These are phyloP conservation scores for Lactifluus rugatus DNA, from an alignment of 768 basidiomycete species.

Conservation along the genomic window DNA sequence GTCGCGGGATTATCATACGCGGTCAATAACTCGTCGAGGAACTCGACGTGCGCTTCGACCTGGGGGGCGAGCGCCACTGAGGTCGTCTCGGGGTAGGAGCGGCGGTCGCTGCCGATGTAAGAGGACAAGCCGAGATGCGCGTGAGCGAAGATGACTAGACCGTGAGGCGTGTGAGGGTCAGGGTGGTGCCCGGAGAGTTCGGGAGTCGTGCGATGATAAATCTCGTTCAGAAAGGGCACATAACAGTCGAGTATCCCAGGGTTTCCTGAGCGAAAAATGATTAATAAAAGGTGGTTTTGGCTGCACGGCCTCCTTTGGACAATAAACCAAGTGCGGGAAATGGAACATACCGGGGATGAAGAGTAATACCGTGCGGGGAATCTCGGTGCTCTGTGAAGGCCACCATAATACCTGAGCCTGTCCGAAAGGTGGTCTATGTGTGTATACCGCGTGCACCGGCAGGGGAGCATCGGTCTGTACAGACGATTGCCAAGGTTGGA, in stretches of 20 bases:
- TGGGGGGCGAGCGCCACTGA: conserved; percentile 8
- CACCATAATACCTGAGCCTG: conserved; percentile 47
- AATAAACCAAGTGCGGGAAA: neutral
- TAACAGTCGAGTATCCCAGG: conserved; percentile 63
- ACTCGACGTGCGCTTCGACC: conserved; percentile 5
- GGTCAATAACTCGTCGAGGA: conserved; percentile 63
- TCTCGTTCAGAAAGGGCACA: conserved; percentile 45
- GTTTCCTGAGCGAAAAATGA: conserved; percentile 32
- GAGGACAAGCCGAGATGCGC: conserved; percentile 20
- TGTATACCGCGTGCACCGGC: conserved; percentile 25
- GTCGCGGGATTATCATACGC: conserved; percentile 29
- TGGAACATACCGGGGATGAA: conserved; percentile 15
- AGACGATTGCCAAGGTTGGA: conserved; percentile 8
- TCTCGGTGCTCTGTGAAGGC: conserved; percentile 23
- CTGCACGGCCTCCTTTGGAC: too few relatives aligned
- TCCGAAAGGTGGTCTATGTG: conserved; percentile 31
- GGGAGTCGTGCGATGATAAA: conserved; percentile 33
- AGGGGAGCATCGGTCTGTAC: neutral
- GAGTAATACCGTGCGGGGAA: conserved; percentile 7
- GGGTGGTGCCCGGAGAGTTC: too few relatives aligned
- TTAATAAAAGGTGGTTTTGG: too few relatives aligned
- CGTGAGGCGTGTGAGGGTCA: too few relatives aligned
- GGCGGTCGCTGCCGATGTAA: conserved; percentile 48
- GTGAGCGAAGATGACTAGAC: conserved; percentile 53
- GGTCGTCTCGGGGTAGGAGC: conserved; percentile 21